These are phyloP conservation scores for Bombardia bombarda DNA, from an alignment of 495 filamentous ascomycete species.

Conservation along the genomic window DNA sequence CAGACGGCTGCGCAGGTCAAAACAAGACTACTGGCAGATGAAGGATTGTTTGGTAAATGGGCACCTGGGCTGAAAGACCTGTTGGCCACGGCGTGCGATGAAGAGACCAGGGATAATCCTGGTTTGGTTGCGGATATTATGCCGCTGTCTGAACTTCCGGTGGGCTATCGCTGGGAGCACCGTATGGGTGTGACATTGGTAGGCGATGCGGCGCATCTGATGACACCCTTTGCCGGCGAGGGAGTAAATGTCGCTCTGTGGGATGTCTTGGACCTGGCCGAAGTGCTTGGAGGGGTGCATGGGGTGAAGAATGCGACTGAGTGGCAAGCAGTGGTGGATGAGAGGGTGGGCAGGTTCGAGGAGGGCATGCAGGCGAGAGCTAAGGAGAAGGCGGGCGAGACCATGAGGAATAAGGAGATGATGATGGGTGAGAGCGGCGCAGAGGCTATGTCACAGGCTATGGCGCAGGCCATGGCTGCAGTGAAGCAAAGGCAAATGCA, in stretches of 20 bases:
- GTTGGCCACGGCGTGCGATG: slow-evolving; percentile 30
- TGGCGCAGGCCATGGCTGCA: no score
- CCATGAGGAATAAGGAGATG: neutral
- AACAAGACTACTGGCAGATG: slow-evolving; percentile 15
- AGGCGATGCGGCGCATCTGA: slow-evolving; percentile 54
- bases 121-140: slow-evolving; percentile 13
- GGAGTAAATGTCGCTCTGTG: slow-evolving; percentile 50
- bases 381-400: neutral
- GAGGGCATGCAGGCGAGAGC: slow-evolving; percentile 23
- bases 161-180: slow-evolving; percentile 41
- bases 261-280: slow-evolving; percentile 27
- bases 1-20: slow-evolving; percentile 13
- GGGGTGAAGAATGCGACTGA: slow-evolving; percentile 2
- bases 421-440: neutral
- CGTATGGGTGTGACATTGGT: slow-evolving; percentile 38
- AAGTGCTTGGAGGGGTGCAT: slow-evolving; percentile 5
- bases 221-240: slow-evolving; percentile 49
- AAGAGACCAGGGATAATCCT: slow-evolving; percentile 13
- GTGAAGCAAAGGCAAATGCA: no score
- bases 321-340: slow-evolving; percentile 15
- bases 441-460: no score
- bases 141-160: slow-evolving; percentile 43
- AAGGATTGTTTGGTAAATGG: slow-evolving; percentile 28
- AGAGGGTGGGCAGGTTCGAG: slow-evolving; percentile 29
- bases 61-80: slow-evolving; percentile 29